Evolutionary conservation across 306 rosid species (phyloP), one percentile per base, ranked within the genome.

Genomic region (Ormosia semicastrata): DNA sequence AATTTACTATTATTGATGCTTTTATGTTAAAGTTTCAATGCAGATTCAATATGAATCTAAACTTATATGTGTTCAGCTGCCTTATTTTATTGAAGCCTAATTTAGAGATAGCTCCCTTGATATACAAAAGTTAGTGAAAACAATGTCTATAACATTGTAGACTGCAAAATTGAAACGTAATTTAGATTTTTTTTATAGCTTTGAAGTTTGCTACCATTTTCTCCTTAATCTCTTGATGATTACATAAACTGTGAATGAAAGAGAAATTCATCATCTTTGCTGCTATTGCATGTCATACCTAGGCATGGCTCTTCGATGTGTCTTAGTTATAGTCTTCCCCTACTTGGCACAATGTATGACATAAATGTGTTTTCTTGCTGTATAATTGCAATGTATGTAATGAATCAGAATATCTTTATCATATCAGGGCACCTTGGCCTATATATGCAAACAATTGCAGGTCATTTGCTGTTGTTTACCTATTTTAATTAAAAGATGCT

Each of bases 1-100:
- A 46, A 70, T 77, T 64, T 57, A 15, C 58, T 82, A 13, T 66
- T 82, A 13, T 66, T 40, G 11, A 4, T 50, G 59, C 50, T 59
- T 58, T 46, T 17, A 7, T 56, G 9, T 76, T 36, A 36, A 12
- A 24, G n/a, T 50, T 54, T 67, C 34, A 8, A 10, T 78, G 47
- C 24, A 59, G 53, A 49, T 40, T 67, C 73, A 67, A 43, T 46
- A 43, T 18, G 37, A 40, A n/a, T 77, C 30, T 10, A 2, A 24
- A 7, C 43, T 66, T 58, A 24, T 70, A 43, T 46, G 15, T n/a
- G 13, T 40, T 40, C 7, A 32, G 76, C 32, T 40, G 30, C 47
- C 37, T 76, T 65, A 15, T 13, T 57, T 5, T 49, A 5, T 66
- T 59, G 40, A 75, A 62, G 43, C 74, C 39, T 50, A 8, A 47